Conservation (phyloP, 2,329 filamentous ascomycete genomes). For the Pyrenochaeta sp. region DNA sequence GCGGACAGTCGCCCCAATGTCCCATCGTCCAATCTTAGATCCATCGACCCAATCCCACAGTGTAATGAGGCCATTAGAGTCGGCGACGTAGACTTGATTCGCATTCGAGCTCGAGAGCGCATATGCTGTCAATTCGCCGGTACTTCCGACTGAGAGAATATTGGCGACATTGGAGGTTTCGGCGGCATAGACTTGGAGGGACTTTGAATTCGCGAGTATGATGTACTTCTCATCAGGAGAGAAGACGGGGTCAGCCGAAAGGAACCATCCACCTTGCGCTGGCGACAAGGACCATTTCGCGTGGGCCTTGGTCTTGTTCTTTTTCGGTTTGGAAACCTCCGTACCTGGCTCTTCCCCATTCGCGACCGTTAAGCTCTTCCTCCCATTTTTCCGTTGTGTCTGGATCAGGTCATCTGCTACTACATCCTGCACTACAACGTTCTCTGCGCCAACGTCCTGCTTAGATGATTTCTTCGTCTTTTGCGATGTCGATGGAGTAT, state of each 20-base stretch:
- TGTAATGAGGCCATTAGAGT: slow-evolving; percentile 58
- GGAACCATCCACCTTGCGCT: slow-evolving; percentile 63
- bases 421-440: neutral
- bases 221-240: slow-evolving; percentile 67
- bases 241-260: slow-evolving; percentile 64
- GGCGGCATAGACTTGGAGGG: slow-evolving; percentile 81
- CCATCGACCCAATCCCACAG: slow-evolving; percentile 67
- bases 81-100: slow-evolving; percentile 62
- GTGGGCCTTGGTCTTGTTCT: slow-evolving; percentile 26
- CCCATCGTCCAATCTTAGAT: slow-evolving; percentile 53
- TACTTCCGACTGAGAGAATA: slow-evolving; percentile 63
- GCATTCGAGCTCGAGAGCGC: slow-evolving; percentile 60
- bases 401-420: slow-evolving; percentile 1
- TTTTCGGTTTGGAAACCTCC: slow-evolving; percentile 26
- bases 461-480: slow-evolving; percentile 12
- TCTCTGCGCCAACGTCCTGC: slow-evolving; percentile 2
- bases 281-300: slow-evolving; percentile 50
- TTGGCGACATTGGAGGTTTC: slow-evolving; percentile 81
- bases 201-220: slow-evolving; percentile 76
- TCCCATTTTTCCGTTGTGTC: slow-evolving; percentile 12
- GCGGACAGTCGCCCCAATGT: slow-evolving; percentile 46
- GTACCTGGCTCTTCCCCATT: no score
- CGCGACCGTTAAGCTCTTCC: slow-evolving; percentile 4
- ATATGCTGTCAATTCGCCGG: slow-evolving; percentile 58
- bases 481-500: slow-evolving; percentile 18